Base-by-base conservation (phyloP, 1,139 yeast genomes). In the Hanseniaspora gamundiae region DNA sequence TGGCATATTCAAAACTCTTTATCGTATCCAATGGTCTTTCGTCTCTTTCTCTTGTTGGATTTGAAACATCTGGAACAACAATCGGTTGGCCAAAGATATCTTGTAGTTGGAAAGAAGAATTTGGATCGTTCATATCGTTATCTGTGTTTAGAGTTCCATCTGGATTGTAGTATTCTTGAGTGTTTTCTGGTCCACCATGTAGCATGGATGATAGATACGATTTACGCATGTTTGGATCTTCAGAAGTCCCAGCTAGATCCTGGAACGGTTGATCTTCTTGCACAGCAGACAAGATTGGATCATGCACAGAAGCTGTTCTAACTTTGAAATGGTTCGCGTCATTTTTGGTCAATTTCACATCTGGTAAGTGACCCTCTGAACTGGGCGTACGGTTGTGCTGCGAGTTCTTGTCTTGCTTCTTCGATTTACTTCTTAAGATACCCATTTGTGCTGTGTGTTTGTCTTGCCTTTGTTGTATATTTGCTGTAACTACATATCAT, bases 11-110 rank as follows among this genome's bases (percentile, higher is more conserved):
- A 64, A 91, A 91, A 5, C 84, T 74, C 51, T 96, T 70, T 55
- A 91, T 87, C 2, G 98, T 91, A 63, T 93, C 98, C 58, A 91
- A 67, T 3, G 98, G 98, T 53, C 98, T 76, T 67, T 91, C 98
- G 62, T 87, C 87, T 60, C 97, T 74, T 16, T 83, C 66, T 57
- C 98, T 74, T 13, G 96, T 80, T 19, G 98, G 98, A 60, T 91
- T 91, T 24, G 94, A 84, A 54, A 80, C 71, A 61, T 91, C 98
- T 4, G 94, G 84, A 50, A 73, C 74, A 4, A 59, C 56, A 54
- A 91, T 88, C 6, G 77, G 73, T 49, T 76, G 74, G 24, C 98
- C 98, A 63, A 87, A 88, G 39, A 85, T 77, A 60, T 91, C 98
- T 53, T 76, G 77, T 16, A 56, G 48, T 56, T 80, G 62, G 27